phyloP scores from a whole-genome alignment of 805 yeast genomes.

The Ogataea nakhonphanomensis region DNA sequence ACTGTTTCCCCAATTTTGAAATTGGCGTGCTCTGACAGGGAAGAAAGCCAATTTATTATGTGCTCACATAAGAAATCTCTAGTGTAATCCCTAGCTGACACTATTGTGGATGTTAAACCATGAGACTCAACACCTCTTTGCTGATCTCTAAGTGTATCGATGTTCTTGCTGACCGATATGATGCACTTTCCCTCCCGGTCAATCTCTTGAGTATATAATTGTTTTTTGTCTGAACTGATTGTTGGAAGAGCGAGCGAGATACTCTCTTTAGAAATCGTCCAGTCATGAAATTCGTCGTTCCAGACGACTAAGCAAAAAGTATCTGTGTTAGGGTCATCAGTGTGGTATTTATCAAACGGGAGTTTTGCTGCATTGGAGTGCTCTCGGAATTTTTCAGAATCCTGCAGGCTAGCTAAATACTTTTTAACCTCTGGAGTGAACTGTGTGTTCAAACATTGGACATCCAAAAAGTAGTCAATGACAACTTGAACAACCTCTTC shows the following conservation, averaged over 20 bases:
- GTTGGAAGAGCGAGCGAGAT: conserved; percentile 17
- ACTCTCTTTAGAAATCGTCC: conserved; percentile 30
- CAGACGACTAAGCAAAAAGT: conserved; percentile 56
- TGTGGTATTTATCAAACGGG: conserved; percentile 34
- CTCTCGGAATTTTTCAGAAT: conserved; percentile 8
- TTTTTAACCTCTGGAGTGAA: conserved; percentile 19
- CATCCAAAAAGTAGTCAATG: conserved; percentile 41
- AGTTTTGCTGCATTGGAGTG: conserved; percentile 34
- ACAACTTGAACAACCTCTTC: conserved; percentile 29
- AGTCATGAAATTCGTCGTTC: conserved; percentile 75
- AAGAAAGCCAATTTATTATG: conserved; percentile 50
- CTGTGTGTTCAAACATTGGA: conserved; percentile 34
- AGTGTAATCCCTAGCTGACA: conserved; percentile 46
- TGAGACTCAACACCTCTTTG: conserved; percentile 21
- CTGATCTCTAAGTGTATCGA: conserved; percentile 18
- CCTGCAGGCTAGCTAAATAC: neutral
- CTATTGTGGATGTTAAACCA: conserved; percentile 56
- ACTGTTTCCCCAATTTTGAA: conserved; percentile 36
- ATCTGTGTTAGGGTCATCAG: conserved; percentile 34
- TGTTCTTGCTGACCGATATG: conserved; percentile 34
- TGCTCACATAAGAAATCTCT: conserved; percentile 45
- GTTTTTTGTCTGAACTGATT: conserved; percentile 2
- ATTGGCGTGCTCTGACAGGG: conserved; percentile 38
- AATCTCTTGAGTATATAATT: conserved; percentile 39
- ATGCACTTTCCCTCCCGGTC: conserved; percentile 50